Evolutionary conservation across 2,329 filamentous ascomycete species (phyloP).

Genomic region (Phialemonium atrogriseum): DNA sequence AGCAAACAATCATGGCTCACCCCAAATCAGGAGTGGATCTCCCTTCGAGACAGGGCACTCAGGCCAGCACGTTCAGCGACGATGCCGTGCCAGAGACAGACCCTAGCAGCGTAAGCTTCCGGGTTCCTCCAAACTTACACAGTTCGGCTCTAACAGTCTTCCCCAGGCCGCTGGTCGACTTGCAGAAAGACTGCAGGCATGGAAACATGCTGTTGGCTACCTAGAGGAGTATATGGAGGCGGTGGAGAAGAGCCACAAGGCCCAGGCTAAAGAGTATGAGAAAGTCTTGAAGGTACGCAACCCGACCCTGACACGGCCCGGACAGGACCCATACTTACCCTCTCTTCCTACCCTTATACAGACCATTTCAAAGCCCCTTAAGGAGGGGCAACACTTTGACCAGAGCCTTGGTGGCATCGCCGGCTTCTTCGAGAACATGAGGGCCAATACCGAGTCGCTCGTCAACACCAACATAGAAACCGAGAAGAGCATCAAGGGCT

Average conservation of each 20-base stretch:
- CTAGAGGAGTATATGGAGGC: slow-evolving; percentile 83
- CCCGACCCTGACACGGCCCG: not conserved
- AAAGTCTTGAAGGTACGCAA: slow-evolving; percentile 70
- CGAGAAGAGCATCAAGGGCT: slow-evolving; percentile 79
- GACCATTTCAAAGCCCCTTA: slow-evolving; percentile 79
- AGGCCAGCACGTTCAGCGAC: slow-evolving; percentile 39
- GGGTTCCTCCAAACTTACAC: not conserved
- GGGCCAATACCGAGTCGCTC: slow-evolving; percentile 84
- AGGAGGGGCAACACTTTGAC: slow-evolving; percentile 89
- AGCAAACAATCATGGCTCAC: no score
- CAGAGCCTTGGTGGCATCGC: slow-evolving; percentile 80
- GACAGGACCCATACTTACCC: not conserved
- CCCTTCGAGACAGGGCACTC: slow-evolving; percentile 39
- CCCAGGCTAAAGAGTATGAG: slow-evolving; percentile 90
- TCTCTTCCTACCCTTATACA: slow-evolving; percentile 21
- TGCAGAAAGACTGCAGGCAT: slow-evolving; percentile 80
- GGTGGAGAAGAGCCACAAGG: slow-evolving; percentile 78
- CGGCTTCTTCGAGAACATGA: slow-evolving; percentile 89
- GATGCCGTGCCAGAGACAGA: slow-evolving; percentile 52
- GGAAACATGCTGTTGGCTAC: slow-evolving; percentile 90
- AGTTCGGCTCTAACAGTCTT: slow-evolving; percentile 3
- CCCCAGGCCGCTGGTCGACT: slow-evolving; percentile 68
- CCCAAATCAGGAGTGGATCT: slow-evolving; percentile 17
- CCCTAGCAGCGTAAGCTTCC: slow-evolving; percentile 43
- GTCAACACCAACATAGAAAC: slow-evolving; percentile 86